These are phyloP conservation scores for Coniochaeta pulveracea DNA, from an alignment of 2,329 filamentous ascomycete species.

Conservation along the genomic window DNA sequence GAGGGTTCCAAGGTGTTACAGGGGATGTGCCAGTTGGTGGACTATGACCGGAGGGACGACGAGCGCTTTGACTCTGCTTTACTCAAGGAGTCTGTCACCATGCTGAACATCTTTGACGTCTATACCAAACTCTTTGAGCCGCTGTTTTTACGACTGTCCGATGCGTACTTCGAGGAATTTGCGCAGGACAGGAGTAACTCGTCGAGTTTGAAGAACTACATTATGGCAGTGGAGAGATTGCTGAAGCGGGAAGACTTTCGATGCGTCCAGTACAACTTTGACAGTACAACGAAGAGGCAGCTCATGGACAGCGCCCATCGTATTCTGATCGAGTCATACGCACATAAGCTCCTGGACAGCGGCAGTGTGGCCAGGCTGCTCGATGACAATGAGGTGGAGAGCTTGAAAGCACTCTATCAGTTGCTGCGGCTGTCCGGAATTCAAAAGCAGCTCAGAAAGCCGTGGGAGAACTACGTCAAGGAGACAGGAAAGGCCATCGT, in stretches of 20 bases:
- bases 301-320: slow-evolving; percentile 64
- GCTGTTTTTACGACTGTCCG: slow-evolving; percentile 56
- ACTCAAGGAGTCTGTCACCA: slow-evolving; percentile 65
- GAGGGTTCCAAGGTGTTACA: slow-evolving; percentile 25
- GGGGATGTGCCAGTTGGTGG: slow-evolving; percentile 68
- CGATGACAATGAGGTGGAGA: slow-evolving; percentile 54
- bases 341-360: slow-evolving; percentile 52
- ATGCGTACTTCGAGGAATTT: slow-evolving; percentile 57
- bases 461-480: slow-evolving; percentile 73
- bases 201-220: slow-evolving; percentile 61
- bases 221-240: slow-evolving; percentile 55
- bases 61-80: slow-evolving; percentile 47
- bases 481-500: slow-evolving; percentile 67
- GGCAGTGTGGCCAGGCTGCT: slow-evolving; percentile 63
- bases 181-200: slow-evolving; percentile 52
- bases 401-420: slow-evolving; percentile 67
- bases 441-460: slow-evolving; percentile 54
- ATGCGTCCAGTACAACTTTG: slow-evolving; percentile 72
- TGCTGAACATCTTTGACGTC: slow-evolving; percentile 75
- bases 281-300: slow-evolving; percentile 69
- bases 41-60: slow-evolving; percentile 53
- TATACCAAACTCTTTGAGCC: slow-evolving; percentile 76
- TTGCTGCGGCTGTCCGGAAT: slow-evolving; percentile 64
- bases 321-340: slow-evolving; percentile 58
- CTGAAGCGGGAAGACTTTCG: slow-evolving; percentile 62